phyloP scores from a whole-genome alignment of 2,329 filamentous ascomycete species.

The Neofusicoccum umdonicola region DNA sequence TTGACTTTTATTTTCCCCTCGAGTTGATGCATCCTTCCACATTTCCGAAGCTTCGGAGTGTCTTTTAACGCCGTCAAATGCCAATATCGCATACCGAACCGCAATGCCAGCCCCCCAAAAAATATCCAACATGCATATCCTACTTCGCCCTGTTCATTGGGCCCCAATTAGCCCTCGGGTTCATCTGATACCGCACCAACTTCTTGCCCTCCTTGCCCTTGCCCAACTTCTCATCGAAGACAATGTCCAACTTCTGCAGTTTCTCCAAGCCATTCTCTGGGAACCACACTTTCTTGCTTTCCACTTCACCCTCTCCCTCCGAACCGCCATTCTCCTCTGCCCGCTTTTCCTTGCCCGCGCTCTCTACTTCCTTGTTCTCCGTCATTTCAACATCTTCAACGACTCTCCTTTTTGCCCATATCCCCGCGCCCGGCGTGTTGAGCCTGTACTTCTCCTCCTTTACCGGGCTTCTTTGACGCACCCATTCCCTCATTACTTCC shows the following conservation, averaged over 20 bases:
- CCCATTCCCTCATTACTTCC: constrained; percentile 92
- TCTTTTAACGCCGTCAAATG: no score
- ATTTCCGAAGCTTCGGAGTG: background rate
- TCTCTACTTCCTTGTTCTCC: constrained; percentile 29
- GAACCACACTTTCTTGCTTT: background rate
- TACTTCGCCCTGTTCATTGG: constrained; percentile 62
- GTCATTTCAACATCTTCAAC: constrained; percentile 23
- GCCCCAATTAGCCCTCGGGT: constrained; percentile 91
- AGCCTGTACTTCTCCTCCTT: constrained; percentile 69
- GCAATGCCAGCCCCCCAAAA: background rate
- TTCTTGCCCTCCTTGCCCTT: constrained; percentile 63
- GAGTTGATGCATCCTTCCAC: background rate
- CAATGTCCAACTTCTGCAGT: constrained; percentile 53
- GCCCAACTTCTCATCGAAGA: constrained; percentile 80
- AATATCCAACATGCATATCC: background rate
- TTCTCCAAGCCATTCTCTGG: background rate
- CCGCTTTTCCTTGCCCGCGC: background rate
- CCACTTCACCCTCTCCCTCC: background rate
- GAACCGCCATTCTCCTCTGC: background rate
- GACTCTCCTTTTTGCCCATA: constrained; percentile 52
- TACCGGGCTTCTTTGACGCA: constrained; percentile 73
- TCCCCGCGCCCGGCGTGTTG: constrained; percentile 67
- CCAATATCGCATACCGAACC: no score
- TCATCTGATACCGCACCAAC: constrained; percentile 82
- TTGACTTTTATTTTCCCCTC: background rate